Conservation (phyloP, 1,139 yeast genomes). For the Magnusiomyces magnusii region DNA sequence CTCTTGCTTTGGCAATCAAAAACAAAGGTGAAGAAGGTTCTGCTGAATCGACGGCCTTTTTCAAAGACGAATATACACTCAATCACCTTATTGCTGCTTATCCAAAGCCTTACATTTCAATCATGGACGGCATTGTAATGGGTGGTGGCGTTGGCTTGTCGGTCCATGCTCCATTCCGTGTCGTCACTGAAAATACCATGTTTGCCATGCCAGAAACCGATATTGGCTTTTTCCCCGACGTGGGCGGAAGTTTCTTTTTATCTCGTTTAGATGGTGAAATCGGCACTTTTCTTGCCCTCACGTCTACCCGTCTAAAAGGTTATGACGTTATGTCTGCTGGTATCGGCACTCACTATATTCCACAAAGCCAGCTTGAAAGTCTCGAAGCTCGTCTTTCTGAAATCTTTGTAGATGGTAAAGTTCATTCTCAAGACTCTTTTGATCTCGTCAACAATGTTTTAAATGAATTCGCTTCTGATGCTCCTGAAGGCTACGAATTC, state of each 20-base stretch:
- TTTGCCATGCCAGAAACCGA: constrained; percentile 98
- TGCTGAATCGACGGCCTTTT: constrained; percentile 50
- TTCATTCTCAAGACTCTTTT: constrained; percentile 31
- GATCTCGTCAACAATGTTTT: constrained; percentile 61
- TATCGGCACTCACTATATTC: constrained; percentile 83
- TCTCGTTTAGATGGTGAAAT: constrained; percentile 75
- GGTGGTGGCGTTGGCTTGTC: constrained; percentile 97
- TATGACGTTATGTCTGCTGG: constrained; percentile 76
- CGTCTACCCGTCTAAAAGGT: constrained; percentile 74
- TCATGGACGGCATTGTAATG: constrained; percentile 93
- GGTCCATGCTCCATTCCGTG: constrained; percentile 88
- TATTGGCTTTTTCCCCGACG: constrained; percentile 96
- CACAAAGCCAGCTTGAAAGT: constrained; percentile 52
- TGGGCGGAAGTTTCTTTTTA: constrained; percentile 85
- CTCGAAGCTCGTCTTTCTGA: constrained; percentile 59
- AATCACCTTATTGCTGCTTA: constrained; percentile 74
- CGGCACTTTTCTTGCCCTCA: constrained; percentile 79
- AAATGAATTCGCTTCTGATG: constrained; percentile 65
- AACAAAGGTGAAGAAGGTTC: constrained; percentile 35
- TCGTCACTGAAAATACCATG: constrained; percentile 82
- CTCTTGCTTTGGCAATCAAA: constrained; percentile 48
- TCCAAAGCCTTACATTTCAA: constrained; percentile 73
- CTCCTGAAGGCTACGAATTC: constrained; percentile 59
- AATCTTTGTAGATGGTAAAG: constrained; percentile 20
- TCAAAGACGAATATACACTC: constrained; percentile 72